Percentiles rank a stretch among this genome's conserved stretches.
Conservation (phyloP, 352 stramenopile genomes). For the Pythium periplocum region DNA sequence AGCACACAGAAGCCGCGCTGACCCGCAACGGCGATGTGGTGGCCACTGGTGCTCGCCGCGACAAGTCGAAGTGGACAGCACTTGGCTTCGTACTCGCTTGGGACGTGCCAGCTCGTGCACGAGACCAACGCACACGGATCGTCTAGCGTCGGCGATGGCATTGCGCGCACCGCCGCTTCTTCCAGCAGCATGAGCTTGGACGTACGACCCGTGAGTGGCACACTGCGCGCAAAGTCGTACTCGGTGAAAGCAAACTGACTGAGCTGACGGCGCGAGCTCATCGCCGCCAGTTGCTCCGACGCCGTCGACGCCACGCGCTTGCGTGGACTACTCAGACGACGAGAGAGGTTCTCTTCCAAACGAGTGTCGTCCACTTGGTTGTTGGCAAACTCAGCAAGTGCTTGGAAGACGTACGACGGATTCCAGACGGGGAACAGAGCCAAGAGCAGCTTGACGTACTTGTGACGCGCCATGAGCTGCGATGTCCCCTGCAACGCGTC, state of each 20-base stretch:
- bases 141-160: constrained; percentile 47
- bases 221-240: constrained; percentile 57
- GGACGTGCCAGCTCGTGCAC: constrained; percentile 53
- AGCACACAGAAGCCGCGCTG: constrained; percentile 70
- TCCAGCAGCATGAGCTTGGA: constrained; percentile 62
- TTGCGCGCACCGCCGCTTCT: constrained; percentile 35
- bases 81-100: constrained; percentile 49
- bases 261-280: constrained; percentile 2
- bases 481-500: constrained; percentile 51
- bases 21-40: constrained; percentile 66
- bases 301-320: neutral
- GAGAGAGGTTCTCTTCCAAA: constrained; percentile 20
- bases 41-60: constrained; percentile 41
- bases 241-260: constrained; percentile 41
- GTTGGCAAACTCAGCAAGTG: constrained; percentile 35
- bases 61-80: constrained; percentile 61
- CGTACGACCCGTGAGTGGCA: constrained; percentile 32
- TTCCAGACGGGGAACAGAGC: constrained; percentile 69
- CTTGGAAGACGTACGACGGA: constrained; percentile 43
- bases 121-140: constrained; percentile 59
- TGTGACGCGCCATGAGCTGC: constrained; percentile 37
- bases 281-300: neutral
- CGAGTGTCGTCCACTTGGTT: constrained; percentile 13
- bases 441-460: constrained; percentile 79
- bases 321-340: constrained; percentile 23